Percentiles rank a stretch among this genome's conserved stretches.
phyloP scores from a whole-genome alignment of 208 protist genomes.

The Crithidia mellificae region DNA sequence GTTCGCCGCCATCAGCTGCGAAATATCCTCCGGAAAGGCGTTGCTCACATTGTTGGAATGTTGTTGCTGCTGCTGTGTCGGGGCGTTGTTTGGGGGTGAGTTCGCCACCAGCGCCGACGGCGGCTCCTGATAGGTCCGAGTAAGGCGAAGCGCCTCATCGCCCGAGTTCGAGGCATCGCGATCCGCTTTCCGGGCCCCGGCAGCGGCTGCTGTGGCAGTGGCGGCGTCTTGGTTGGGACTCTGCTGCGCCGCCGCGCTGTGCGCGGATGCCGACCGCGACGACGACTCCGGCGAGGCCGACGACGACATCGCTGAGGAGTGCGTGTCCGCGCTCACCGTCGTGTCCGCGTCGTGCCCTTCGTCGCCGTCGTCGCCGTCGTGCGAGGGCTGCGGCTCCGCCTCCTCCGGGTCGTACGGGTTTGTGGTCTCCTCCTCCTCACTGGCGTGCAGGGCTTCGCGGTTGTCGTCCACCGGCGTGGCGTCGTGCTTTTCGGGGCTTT shows the following conservation, averaged over 20 bases:
- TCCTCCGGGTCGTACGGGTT: conserved; percentile 36
- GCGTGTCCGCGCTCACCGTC: conserved; percentile 11
- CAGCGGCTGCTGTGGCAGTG: background rate
- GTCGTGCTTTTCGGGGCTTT: conserved; percentile 1
- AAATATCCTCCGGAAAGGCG: conserved; percentile 33
- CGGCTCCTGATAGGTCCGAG: conserved; percentile 15
- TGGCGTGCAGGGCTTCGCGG: conserved; percentile 40
- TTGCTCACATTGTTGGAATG: conserved; percentile 28
- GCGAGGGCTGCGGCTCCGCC: conserved; percentile 4
- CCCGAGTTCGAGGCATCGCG: background rate
- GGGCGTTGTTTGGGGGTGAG: conserved; percentile 5
- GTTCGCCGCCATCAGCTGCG: conserved; percentile 12
- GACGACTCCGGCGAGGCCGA: too few relatives aligned
- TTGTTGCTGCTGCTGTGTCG: background rate
- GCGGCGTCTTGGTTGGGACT: background rate
- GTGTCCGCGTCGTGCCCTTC: too few relatives aligned
- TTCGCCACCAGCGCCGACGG: background rate
- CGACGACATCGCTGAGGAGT: conserved; percentile 13
- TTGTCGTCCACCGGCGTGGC: background rate
- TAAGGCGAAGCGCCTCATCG: conserved; percentile 11
- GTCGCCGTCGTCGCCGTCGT: background rate
- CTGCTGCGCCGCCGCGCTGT: background rate
- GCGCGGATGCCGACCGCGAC: background rate
- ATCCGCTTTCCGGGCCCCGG: background rate
- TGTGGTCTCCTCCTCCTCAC: conserved; percentile 39